Base-by-base conservation (phyloP, 192 early-diverging fungal genomes). In the Gamsiella multidivaricata region DNA sequence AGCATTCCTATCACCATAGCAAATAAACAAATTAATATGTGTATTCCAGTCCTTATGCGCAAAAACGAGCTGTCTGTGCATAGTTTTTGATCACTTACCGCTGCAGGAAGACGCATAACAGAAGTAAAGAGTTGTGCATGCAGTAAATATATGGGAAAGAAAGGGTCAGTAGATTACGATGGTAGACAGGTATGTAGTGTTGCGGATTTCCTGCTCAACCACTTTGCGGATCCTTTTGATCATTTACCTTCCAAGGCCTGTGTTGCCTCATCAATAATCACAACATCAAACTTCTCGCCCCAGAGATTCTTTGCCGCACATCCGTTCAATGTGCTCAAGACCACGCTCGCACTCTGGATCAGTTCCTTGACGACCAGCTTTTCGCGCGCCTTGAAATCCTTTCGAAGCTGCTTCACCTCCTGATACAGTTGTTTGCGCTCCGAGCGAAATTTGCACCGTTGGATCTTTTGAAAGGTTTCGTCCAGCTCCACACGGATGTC, bases 211-310 rank as follows among this genome's bases (percentile, higher is more conserved):
- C n/a, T n/a, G n/a, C n/a, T n/a, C n/a, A n/a, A n/a, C n/a, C n/a
- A n/a, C n/a, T n/a, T n/a, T n/a, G n/a, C n/a, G n/a, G n/a, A n/a
- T n/a, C n/a, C n/a, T n/a, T n/a, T n/a, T n/a, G n/a, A n/a, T 46
- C 45, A 18, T 39, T 58, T 76, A 80, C 83, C 87, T 72, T 93
- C 92, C 20, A 90, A 54, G 5, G 94, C 93, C 70, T 98, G 96
- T 5, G 91, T 91, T 0, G 92, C 93, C 74, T 98, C 96, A 61
- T 98, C 96, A 52, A 98, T 93, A 23, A 98, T 80, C 0, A 95
- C 91, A 0, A 90, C 87, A 70, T 96, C 95, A 78, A 95, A 98
- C 34, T 86, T 67, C 29, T 89, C 67, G 10, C 82, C 80, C 46
- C 80, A 58, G 23, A 94, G 69, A 17, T 62, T 85, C 18, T 81